These are phyloP conservation scores for Cladosporium sp. DNA, from an alignment of 2,329 filamentous ascomycete species.

Conservation along the genomic window DNA sequence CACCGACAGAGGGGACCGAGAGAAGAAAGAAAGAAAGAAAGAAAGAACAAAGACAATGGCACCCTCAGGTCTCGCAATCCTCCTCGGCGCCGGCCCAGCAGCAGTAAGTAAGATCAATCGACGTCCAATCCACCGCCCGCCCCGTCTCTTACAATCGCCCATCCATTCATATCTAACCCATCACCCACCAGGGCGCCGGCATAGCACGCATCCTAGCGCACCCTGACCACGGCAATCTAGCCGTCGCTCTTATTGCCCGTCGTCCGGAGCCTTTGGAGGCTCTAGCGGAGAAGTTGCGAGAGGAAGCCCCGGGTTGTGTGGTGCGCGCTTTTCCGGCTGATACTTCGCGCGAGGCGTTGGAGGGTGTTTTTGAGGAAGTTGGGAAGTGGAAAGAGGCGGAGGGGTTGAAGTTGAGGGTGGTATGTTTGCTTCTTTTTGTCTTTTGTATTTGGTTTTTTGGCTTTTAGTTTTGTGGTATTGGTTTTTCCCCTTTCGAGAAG, in stretches of 20 bases:
- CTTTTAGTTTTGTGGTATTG: too few species aligned
- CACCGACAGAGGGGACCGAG: too few species aligned
- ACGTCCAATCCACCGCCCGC: not conserved
- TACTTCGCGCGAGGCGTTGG: constrained; percentile 44
- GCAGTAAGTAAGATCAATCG: too few species aligned
- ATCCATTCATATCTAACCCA: too few species aligned
- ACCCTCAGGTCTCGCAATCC: constrained; percentile 46
- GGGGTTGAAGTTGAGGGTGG: constrained; percentile 36
- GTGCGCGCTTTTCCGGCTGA: constrained; percentile 51
- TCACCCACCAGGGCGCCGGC: constrained; percentile 44
- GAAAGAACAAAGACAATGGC: constrained; percentile 35
- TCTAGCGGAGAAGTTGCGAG: constrained; percentile 39
- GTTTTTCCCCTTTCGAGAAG: too few species aligned
- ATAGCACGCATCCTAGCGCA: constrained; percentile 52
- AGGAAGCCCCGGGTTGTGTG: constrained; percentile 39
- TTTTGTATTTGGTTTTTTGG: too few species aligned
- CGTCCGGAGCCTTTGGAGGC: constrained; percentile 42
- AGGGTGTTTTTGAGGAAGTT: constrained; percentile 47
- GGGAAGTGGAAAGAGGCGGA: constrained; percentile 44
- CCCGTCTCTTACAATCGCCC: too few species aligned
- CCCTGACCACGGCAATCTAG: constrained; percentile 49
- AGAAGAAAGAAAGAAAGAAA: too few species aligned
- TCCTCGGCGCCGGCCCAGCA: constrained; percentile 48
- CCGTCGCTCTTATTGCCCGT: constrained; percentile 51
- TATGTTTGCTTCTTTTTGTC: too few species aligned